Evolutionary conservation across 2,329 filamentous ascomycete species (phyloP).

Genomic region (Penicillium sp.): DNA sequence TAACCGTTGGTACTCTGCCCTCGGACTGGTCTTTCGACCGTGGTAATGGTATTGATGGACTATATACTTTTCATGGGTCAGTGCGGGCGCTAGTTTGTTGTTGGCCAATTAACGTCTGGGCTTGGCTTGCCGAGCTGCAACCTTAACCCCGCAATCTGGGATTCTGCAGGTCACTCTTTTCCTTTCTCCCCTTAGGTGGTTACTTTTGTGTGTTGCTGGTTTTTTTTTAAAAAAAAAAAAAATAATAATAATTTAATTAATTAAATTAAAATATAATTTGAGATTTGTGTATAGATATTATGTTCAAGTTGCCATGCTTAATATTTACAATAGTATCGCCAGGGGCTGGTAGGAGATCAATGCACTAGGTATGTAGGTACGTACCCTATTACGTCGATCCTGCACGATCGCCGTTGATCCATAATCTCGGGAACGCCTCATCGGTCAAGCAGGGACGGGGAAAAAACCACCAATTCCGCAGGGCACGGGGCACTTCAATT

Average conservation of each 20-base stretch:
- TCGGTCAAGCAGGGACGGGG: background rate
- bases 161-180: background rate
- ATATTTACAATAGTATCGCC: background rate
- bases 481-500: background rate
- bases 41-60: background rate
- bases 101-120: background rate
- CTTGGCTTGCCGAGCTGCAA: constrained; percentile 21
- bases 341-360: background rate
- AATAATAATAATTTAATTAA: no score
- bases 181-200: background rate
- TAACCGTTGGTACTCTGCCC: background rate
- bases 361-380: no score
- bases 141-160: constrained; percentile 26
- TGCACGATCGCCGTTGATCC: constrained; percentile 10
- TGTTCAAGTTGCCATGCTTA: background rate
- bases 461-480: background rate
- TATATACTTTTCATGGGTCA: background rate
- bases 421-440: background rate
- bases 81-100: constrained; percentile 2
- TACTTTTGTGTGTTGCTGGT: background rate
- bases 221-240: no score
- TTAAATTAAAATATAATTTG: no score
- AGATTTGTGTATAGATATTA: background rate
- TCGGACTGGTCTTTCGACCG: background rate
- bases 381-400: background rate